Evolutionary conservation across 192 early-diverging fungal species (phyloP).

Genomic region (Coemansia sp.): DNA sequence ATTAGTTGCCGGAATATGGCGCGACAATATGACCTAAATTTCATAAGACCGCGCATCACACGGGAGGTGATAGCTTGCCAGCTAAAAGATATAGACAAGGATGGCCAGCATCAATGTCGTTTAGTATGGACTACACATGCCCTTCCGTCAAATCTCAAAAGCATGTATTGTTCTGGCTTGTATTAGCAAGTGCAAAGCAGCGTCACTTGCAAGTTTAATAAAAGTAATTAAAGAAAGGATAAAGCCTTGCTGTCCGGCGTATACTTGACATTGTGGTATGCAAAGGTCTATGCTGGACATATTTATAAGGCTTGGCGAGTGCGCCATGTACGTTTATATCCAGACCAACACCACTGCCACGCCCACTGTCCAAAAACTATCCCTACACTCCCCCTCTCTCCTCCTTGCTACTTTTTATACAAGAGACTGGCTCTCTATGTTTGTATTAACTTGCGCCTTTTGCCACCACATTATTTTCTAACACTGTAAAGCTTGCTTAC

Average conservation of each 20-base stretch:
- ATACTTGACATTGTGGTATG: neutral
- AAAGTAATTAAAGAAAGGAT: neutral
- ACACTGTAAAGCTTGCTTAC: neutral
- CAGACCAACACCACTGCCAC: neutral
- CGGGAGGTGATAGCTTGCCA: neutral
- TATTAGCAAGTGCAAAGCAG: neutral
- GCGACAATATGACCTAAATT: neutral
- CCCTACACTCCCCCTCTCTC: neutral
- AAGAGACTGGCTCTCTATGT: neutral
- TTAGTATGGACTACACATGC: neutral
- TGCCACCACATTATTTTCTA: neutral
- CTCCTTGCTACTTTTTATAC: neutral
- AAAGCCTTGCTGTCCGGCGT: neutral
- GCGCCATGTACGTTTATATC: neutral
- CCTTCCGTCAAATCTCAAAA: slow-evolving; percentile 2
- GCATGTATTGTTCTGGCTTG: neutral
- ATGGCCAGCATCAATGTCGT: neutral
- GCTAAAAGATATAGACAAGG: neutral
- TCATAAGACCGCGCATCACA: slow-evolving; percentile 5
- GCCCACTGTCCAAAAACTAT: neutral
- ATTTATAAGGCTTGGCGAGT: neutral
- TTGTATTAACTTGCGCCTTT: neutral
- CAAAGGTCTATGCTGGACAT: neutral
- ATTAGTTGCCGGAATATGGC: neutral
- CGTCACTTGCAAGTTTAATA: neutral